phyloP scores from a whole-genome alignment of 2,329 filamentous ascomycete species.

The Ophiostoma sp. region DNA sequence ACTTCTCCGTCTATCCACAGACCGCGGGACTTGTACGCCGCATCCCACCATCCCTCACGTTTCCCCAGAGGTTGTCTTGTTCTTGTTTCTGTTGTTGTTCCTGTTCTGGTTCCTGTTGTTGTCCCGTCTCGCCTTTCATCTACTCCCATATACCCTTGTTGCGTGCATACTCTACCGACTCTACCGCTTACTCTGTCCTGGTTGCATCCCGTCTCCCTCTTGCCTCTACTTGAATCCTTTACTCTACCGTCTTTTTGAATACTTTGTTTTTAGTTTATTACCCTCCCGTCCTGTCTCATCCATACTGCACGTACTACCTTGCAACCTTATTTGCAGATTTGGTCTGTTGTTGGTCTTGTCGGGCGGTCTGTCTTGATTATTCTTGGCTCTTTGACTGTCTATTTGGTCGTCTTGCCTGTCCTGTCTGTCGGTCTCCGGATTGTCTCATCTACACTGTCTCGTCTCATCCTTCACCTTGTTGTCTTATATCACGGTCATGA shows the following conservation, averaged over 20 bases:
- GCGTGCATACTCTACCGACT: not conserved
- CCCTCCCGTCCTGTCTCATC: not conserved
- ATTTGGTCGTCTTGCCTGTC: not conserved
- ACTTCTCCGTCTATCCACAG: not conserved
- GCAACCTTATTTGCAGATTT: not conserved
- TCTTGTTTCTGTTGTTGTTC: not conserved
- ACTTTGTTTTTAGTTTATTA: not conserved
- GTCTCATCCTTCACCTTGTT: not conserved
- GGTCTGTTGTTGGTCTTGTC: not conserved
- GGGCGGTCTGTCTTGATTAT: not conserved
- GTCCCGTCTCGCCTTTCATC: not conserved
- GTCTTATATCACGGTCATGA: constrained; percentile 3
- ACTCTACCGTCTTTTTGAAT: not conserved
- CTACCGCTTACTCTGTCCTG: not conserved
- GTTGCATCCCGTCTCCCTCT: not conserved
- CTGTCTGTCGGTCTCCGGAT: not conserved
- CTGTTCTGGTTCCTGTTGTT: not conserved
- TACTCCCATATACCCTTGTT: not conserved
- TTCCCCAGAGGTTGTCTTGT: not conserved
- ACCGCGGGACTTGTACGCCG: constrained; percentile 4
- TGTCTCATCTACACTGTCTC: not conserved
- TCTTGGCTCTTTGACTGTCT: not conserved
- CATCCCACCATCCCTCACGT: constrained; percentile 7
- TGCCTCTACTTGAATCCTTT: not conserved
- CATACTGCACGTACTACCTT: constrained; percentile 9